These are phyloP conservation scores for Boletus insuetus DNA, from an alignment of 768 basidiomycete genomes.

Conservation along the genomic window DNA sequence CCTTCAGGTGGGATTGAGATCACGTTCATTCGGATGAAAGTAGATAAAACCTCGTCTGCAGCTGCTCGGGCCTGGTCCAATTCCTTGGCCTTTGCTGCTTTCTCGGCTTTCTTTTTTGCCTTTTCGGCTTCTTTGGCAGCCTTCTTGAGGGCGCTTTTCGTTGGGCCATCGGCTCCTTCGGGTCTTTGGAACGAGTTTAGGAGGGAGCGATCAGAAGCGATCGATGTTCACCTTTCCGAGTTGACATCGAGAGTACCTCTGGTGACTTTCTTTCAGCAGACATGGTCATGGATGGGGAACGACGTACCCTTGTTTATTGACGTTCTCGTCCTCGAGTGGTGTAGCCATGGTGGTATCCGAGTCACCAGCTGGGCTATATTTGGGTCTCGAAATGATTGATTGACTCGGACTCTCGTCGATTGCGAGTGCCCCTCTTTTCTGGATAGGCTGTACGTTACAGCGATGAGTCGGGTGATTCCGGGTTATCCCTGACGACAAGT, in stretches of 20 bases:
- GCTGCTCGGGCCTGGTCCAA: conserved; percentile 69
- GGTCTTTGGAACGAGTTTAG: conserved; percentile 13
- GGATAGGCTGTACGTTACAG: too few relatives aligned
- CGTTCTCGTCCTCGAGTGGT: neutral
- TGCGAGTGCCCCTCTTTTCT: too few relatives aligned
- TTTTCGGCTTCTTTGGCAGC: conserved; percentile 89
- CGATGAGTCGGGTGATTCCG: conserved; percentile 16
- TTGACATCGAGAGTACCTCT: conserved; percentile 11
- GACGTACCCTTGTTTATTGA: conserved; percentile 3
- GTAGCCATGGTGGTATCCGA: neutral
- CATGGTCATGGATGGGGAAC: neutral
- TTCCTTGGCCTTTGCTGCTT: conserved; percentile 75
- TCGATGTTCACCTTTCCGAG: conserved; percentile 9
- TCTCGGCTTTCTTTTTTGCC: conserved; percentile 83
- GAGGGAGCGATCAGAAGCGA: neutral
- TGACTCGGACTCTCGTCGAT: too few relatives aligned
- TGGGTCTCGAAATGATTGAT: too few relatives aligned
- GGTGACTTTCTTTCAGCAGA: neutral
- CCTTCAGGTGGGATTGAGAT: conserved; percentile 42
- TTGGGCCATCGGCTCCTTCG: conserved; percentile 48
- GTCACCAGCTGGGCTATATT: too few relatives aligned
- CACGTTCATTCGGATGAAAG: conserved; percentile 33
- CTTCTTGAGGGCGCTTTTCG: conserved; percentile 90
- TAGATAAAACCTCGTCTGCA: conserved; percentile 44
- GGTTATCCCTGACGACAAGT: neutral